Conservation (phyloP, 768 basidiomycete species). For the Boletus patriciae region DNA sequence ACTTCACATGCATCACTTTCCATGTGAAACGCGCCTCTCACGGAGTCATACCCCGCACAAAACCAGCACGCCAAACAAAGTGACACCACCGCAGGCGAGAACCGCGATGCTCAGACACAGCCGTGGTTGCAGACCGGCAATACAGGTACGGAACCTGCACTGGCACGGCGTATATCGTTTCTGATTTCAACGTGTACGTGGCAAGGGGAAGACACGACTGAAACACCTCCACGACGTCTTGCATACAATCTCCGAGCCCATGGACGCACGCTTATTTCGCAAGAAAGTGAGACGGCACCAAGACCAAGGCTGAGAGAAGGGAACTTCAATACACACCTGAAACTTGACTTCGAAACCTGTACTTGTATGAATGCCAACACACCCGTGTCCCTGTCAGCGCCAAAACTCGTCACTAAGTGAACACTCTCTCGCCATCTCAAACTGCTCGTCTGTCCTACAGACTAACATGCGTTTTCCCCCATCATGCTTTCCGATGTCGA, state of each 20-base stretch:
- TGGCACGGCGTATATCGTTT: neutral
- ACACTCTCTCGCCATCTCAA: conserved; percentile 50
- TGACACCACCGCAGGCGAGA: neutral
- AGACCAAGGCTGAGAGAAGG: neutral
- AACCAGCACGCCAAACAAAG: neutral
- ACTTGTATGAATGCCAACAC: neutral
- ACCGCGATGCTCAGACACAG: neutral
- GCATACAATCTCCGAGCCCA: neutral
- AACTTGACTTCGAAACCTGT: neutral
- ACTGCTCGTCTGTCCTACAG: conserved; percentile 67
- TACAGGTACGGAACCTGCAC: neutral
- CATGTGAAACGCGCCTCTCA: no score
- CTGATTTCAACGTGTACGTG: neutral
- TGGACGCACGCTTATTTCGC: neutral
- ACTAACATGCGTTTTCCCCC: conserved; percentile 46
- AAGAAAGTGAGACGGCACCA: neutral
- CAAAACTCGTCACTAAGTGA: conserved; percentile 18
- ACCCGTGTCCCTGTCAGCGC: conserved; percentile 3
- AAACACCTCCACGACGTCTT: neutral
- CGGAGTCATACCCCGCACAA: no score
- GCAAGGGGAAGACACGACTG: neutral
- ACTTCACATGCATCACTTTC: no score
- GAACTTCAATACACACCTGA: neutral
- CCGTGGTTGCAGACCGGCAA: neutral
- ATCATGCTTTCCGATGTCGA: conserved; percentile 43